These are phyloP conservation scores for Thamnidium elegans DNA, from an alignment of 192 early-diverging fungal genomes.

Conservation along the genomic window DNA sequence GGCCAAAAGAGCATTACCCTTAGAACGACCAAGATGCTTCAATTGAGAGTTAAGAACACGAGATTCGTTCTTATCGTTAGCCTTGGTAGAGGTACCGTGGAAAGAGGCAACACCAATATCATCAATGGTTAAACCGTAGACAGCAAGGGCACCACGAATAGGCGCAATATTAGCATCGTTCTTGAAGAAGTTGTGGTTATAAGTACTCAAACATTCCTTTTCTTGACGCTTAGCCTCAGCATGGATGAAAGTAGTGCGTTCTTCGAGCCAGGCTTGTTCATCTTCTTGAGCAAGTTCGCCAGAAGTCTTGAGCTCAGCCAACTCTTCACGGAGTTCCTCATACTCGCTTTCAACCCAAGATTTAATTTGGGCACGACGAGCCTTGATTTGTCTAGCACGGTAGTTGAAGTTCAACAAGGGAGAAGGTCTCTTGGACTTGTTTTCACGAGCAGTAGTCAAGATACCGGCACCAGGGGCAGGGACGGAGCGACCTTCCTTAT, in stretches of 20 bases:
- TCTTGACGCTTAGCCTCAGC: constrained; percentile 67
- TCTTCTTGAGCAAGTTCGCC: constrained; percentile 41
- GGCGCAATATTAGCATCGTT: constrained; percentile 74
- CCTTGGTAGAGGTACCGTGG: constrained; percentile 93
- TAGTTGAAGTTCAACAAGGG: constrained; percentile 79
- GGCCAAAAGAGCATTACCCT: constrained; percentile 73
- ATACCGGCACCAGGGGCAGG: constrained; percentile 95
- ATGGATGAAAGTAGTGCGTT: constrained; percentile 51
- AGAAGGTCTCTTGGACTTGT: constrained; percentile 44
- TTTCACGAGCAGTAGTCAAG: constrained; percentile 85
- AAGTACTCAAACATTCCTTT: constrained; percentile 67
- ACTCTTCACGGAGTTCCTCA: constrained; percentile 62
- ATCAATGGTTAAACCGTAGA: constrained; percentile 85
- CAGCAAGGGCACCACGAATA: constrained; percentile 82
- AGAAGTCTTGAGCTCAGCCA: constrained; percentile 54
- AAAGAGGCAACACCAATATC: constrained; percentile 94
- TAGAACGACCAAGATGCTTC: constrained; percentile 79
- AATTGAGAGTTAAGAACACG: constrained; percentile 82
- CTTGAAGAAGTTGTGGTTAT: constrained; percentile 81
- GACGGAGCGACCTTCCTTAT: constrained; percentile 91
- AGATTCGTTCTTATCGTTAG: constrained; percentile 96
- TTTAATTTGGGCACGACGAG: constrained; percentile 77
- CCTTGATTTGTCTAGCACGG: constrained; percentile 71
- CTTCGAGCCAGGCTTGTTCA: constrained; percentile 41
- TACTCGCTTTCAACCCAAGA: constrained; percentile 77